These are phyloP conservation scores for Picea glauca DNA, from an alignment of 75 land plant species.

Conservation along the genomic window DNA sequence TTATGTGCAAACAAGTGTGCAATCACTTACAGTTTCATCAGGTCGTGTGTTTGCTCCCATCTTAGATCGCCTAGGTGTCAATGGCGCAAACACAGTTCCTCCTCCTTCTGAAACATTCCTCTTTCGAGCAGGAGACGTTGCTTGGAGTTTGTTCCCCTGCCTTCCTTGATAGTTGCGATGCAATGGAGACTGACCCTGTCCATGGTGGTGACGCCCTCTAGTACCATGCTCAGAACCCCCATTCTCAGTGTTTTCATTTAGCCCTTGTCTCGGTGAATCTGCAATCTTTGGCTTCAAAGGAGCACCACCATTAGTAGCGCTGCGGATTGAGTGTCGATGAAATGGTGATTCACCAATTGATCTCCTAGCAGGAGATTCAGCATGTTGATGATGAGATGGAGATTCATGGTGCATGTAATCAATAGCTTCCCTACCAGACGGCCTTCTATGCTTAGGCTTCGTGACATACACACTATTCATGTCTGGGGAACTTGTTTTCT, in stretches of 20 bases:
- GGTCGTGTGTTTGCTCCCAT: not conserved
- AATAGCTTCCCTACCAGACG: slow-evolving; percentile 2
- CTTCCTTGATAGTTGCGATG: slow-evolving; percentile 7
- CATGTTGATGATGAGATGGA: not conserved
- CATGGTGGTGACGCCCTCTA: not conserved
- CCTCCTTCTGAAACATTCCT: not conserved
- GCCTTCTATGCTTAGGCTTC: not conserved
- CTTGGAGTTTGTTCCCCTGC: slow-evolving; percentile 11
- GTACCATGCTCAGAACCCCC: not conserved
- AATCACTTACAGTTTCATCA: slow-evolving; percentile 7
- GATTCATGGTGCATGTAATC: not conserved
- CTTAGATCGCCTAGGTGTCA: slow-evolving; percentile 4
- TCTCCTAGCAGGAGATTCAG: slow-evolving; percentile 9
- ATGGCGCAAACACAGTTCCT: slow-evolving; percentile 6
- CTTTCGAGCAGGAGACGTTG: not conserved
- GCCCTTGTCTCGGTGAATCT: not conserved
- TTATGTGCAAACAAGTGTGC: not conserved
- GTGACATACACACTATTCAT: slow-evolving; percentile 3
- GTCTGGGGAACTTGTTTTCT: slow-evolving; percentile 7
- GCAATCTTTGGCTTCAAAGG: not conserved
- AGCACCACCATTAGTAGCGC: slow-evolving; percentile 1
- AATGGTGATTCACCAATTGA: not conserved
- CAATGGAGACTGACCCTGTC: slow-evolving; percentile 14
- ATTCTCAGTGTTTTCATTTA: not conserved
- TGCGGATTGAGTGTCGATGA: not conserved